These are phyloP conservation scores for Didymellaceae sp. DNA, from an alignment of 2,329 filamentous ascomycete genomes.

Conservation along the genomic window DNA sequence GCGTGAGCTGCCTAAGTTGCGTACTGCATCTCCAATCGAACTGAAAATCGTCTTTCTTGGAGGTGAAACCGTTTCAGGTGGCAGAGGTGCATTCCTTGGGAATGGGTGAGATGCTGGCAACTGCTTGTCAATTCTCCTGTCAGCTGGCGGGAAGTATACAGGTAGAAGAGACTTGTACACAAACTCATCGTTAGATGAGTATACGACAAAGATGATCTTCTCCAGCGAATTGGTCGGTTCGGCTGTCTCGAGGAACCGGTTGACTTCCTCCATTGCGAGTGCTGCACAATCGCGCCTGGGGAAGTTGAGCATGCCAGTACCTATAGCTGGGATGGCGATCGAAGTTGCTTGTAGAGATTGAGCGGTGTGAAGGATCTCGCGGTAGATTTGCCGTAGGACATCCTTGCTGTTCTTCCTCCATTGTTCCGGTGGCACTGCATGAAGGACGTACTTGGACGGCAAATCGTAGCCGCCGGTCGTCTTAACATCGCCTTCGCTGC, in stretches of 20 bases:
- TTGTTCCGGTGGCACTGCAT: constrained; percentile 36
- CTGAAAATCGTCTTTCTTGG: constrained; percentile 24
- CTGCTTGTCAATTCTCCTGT: constrained; percentile 21
- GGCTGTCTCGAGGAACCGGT: constrained; percentile 36
- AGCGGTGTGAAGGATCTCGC: constrained; percentile 34
- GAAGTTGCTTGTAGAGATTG: constrained; percentile 34
- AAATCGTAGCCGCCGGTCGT: constrained; percentile 35
- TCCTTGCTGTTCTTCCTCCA: constrained; percentile 32
- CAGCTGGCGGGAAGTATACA: constrained; percentile 39
- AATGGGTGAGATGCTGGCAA: constrained; percentile 5
- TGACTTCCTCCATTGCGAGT: constrained; percentile 43
- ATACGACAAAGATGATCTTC: constrained; percentile 43
- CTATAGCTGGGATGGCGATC: constrained; percentile 43
- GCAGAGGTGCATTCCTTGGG: background rate
- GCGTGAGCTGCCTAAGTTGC: constrained; percentile 27
- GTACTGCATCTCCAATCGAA: constrained; percentile 32
- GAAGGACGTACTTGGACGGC: constrained; percentile 39
- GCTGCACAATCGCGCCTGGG: constrained; percentile 37
- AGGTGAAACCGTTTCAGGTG: constrained; percentile 3
- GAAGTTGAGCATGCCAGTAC: constrained; percentile 40
- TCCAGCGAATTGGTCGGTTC: constrained; percentile 28
- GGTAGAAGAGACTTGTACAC: constrained; percentile 43
- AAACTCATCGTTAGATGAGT: constrained; percentile 37
- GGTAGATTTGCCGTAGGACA: constrained; percentile 38
- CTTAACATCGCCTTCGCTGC: constrained; percentile 39